Conservation (phyloP, 352 stramenopile species). For the Pythium periplocum region DNA sequence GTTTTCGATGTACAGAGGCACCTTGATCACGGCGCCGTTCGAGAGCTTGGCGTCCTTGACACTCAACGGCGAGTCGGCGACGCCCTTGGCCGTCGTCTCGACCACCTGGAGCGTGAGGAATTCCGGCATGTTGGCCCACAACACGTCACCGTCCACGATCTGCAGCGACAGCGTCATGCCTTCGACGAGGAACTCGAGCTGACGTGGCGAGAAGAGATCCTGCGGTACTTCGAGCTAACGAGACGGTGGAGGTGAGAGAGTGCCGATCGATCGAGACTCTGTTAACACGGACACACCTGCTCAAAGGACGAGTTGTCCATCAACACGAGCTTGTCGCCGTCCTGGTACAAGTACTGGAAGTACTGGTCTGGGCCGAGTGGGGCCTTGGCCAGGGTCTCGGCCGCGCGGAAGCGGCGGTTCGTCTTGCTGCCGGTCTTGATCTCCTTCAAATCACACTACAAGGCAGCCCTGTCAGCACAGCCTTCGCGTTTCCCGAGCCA, state of each 20-base stretch:
- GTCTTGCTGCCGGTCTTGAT: conserved; percentile 85
- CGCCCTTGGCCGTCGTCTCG: conserved; percentile 76
- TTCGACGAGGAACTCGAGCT: conserved; percentile 74
- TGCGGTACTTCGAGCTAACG: conserved; percentile 64
- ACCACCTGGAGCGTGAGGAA: conserved; percentile 68
- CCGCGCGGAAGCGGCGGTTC: conserved; percentile 75
- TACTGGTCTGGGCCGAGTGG: conserved; percentile 61
- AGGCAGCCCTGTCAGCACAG: background rate
- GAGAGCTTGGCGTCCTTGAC: conserved; percentile 79
- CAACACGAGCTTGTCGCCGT: conserved; percentile 71
- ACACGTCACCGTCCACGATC: conserved; percentile 77
- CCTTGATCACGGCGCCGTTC: conserved; percentile 77
- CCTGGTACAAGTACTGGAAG: conserved; percentile 83
- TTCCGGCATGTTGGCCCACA: conserved; percentile 86
- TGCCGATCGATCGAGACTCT: background rate
- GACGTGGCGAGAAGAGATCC: conserved; percentile 61
- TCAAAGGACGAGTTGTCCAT: conserved; percentile 82
- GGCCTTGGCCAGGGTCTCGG: conserved; percentile 76
- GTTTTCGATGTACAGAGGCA: conserved; percentile 78
- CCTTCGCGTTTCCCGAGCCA: background rate
- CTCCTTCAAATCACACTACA: conserved; percentile 75
- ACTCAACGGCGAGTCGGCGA: conserved; percentile 68
- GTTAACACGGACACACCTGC: conserved; percentile 35
- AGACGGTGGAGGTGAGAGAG: too few species aligned
- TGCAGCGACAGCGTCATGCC: conserved; percentile 79